Evolutionary conservation across 2,329 filamentous ascomycete genomes (phyloP), one percentile per base, ranked within the genome.

Genomic region (Colletotrichum orbiculare): DNA sequence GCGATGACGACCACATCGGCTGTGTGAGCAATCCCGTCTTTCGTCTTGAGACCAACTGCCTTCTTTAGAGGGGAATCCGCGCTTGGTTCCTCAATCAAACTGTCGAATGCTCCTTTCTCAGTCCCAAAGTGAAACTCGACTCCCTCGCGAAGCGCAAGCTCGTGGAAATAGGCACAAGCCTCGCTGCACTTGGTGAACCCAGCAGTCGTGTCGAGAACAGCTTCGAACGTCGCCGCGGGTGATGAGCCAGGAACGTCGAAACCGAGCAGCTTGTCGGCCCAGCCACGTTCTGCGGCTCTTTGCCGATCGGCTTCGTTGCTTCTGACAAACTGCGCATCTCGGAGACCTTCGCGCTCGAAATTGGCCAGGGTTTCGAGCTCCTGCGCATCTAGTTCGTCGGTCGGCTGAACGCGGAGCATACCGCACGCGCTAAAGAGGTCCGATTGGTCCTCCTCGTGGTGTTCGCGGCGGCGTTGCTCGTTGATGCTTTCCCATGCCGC

Each of bases 1-100:
- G 80, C 79, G 39, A 82, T 67, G 45, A 83, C 73, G 4, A 73
- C 74, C 8, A 80, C 49, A 1, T 62, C 69, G 0, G 80, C 76
- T 1, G 15, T 7, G 57, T 82, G 76, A 0, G 56, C 45, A 39
- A 68, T 68, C 0, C 75, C 77, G 66, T 83, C 78, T 0, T 65
- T 69, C 0, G 80, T 83, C 6, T 67, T 67, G 33, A 83, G 75
- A 0, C 82, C 81, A 7, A 72, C 69, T 0, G 80, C 71, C 6
- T 71, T 48, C 60, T 62, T 73, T 63, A 10, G 43, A 43, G 38
- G 67, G 49, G 15, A 41, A 8, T 3, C 15, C 7, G 42, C 53
- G 46, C 1, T n/a, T 9, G 0, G 35, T n/a, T 43, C 66, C 46
- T 72, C 68, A 6, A 72, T 42, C n/a, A 75, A 55, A 13, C 69